Evolutionary conservation across 129 eudicot species (phyloP), one percentile per base, ranked within the genome.

Genomic region (Mikania micrantha): DNA sequence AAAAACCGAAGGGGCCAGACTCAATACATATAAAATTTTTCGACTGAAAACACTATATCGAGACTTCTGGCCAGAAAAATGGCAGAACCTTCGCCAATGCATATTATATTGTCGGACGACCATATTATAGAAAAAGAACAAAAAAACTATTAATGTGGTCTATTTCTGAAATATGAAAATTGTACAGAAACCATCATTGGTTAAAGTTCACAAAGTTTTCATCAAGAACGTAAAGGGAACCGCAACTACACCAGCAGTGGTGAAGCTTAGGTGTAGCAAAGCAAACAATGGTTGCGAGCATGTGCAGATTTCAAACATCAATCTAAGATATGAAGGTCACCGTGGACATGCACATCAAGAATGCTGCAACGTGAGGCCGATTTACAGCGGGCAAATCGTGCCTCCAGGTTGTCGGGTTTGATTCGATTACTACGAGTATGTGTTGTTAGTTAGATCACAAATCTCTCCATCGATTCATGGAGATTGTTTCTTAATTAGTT

Each of bases 241-340:
- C 1, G 50, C 83, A 3, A 28, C 62, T 38, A 67, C 70, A 5
- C 71, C 65, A 16, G 77, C 52, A 2, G 88, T 82, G 0, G 76
- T 90, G 41, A 81, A 67, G 44, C 64, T 90, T 21, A 20, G 69
- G 13, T 90, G 96, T 69, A 90, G 96, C 61, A 73, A 39, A 5
- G 64, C 70, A 0, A 72, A 74, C 6, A 68, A 67, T 0, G 95
- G 88, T 6, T 90, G 96, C 56, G 64, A 84, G 20, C 56, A 74
- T 25, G 83, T 90, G 42, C 59, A 71, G 50, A 54, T 90, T 25
- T 78, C 79, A 2, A 76, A 86, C 63, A 73, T 86, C 27, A 76
- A 88, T 59, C 45, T 88, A 12, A 59, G 25, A 34, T 85, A 78
- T 34, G 66, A 2, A 5, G 87, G 92, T 40, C 54, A 22, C 10